These are phyloP conservation scores for Argentina anserina DNA, from an alignment of 306 rosid genomes.

Conservation along the genomic window DNA sequence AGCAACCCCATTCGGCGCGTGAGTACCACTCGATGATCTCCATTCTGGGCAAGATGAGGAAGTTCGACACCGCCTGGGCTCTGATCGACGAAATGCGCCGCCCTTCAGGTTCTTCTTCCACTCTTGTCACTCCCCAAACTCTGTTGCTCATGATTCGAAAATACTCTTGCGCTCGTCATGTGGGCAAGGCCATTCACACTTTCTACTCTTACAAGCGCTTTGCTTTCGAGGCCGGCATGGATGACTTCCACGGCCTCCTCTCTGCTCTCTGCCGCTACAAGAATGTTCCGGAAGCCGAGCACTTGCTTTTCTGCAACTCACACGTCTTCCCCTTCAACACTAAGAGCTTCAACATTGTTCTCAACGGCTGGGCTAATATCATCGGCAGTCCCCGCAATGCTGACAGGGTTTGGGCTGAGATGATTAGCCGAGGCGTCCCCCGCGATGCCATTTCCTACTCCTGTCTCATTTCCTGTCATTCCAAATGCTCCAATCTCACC, in stretches of 20 bases:
- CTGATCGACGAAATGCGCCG: slow-evolving; percentile 69
- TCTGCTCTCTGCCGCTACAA: slow-evolving; percentile 87
- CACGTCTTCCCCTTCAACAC: slow-evolving; percentile 54
- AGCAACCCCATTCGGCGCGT: slow-evolving; percentile 51
- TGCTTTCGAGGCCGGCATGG: slow-evolving; percentile 49
- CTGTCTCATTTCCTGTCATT: slow-evolving; percentile 77
- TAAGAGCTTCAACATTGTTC: slow-evolving; percentile 83
- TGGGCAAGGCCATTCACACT: slow-evolving; percentile 69
- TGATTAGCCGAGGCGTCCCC: slow-evolving; percentile 55
- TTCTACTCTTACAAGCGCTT: slow-evolving; percentile 62
- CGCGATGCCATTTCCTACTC: slow-evolving; percentile 75
- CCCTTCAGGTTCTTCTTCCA: slow-evolving; percentile 1
- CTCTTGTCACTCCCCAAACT: slow-evolving; percentile 68
- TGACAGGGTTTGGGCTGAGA: slow-evolving; percentile 77
- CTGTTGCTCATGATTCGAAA: slow-evolving; percentile 76
- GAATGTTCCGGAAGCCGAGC: slow-evolving; percentile 77
- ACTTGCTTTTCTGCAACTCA: slow-evolving; percentile 57
- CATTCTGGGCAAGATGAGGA: slow-evolving; percentile 79
- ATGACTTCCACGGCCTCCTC: slow-evolving; percentile 74
- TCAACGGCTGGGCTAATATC: slow-evolving; percentile 84
- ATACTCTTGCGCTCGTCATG: slow-evolving; percentile 70
- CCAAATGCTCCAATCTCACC: slow-evolving; percentile 53
- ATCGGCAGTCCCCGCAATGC: slow-evolving; percentile 60
- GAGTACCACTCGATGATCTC: slow-evolving; percentile 84
- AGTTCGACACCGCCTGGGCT: slow-evolving; percentile 85